Conservation (phyloP, 179 eudicot genomes). For the Patellifolia procumbens region DNA sequence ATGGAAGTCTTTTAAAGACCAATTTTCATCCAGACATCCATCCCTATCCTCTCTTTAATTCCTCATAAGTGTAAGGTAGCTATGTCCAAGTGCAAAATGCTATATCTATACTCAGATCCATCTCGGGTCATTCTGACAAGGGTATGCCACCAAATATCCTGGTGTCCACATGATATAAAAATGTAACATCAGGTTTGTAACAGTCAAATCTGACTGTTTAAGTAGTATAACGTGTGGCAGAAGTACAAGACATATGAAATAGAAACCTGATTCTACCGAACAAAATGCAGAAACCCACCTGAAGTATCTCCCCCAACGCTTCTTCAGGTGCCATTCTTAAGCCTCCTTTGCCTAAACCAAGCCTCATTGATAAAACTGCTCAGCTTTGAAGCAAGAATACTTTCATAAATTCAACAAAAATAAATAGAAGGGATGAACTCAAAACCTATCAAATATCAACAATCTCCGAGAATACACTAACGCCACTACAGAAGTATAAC, state of each 20-base stretch:
- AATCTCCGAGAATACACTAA: background rate
- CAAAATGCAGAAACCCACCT: constrained; percentile 43
- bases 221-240: background rate
- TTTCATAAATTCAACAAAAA: constrained; percentile 30
- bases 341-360: constrained; percentile 97
- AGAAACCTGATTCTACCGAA: background rate
- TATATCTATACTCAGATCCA: too few species aligned
- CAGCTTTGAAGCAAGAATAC: constrained; percentile 43
- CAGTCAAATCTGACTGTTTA: background rate
- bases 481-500: background rate
- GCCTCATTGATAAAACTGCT: constrained; percentile 94
- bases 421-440: background rate
- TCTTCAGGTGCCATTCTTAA: constrained; percentile 98
- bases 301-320: constrained; percentile 78
- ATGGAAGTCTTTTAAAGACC: too few species aligned
- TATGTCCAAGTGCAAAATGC: too few species aligned
- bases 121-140: too few species aligned
- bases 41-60: too few species aligned
- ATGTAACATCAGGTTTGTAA: background rate
- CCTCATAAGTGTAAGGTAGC: too few species aligned
- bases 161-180: too few species aligned
- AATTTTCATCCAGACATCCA: too few species aligned
- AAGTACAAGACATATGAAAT: background rate
- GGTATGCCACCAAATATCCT: too few species aligned
- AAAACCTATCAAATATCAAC: background rate